Evolutionary conservation across 805 yeast genomes (phyloP).

Genomic region (Lachancea kluyveri): DNA sequence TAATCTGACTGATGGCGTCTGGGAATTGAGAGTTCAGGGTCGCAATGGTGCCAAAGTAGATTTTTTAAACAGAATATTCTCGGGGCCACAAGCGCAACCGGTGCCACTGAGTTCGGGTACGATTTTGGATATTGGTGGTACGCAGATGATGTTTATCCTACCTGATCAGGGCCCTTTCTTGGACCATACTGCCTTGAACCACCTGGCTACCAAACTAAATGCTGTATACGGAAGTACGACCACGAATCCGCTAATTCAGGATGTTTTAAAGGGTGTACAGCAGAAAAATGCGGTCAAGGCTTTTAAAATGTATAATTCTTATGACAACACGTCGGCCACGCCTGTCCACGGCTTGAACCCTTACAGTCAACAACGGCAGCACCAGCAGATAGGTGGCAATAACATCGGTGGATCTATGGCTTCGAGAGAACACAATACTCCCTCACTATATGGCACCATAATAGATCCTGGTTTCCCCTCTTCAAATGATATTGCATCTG

Average conservation of each 20-base stretch:
- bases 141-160: constrained; percentile 97
- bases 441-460: constrained; percentile 10
- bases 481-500: constrained; percentile 33
- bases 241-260: constrained; percentile 12
- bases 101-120: constrained; percentile 78
- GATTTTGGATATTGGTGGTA: constrained; percentile 89
- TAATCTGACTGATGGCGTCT: constrained; percentile 63
- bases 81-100: constrained; percentile 41
- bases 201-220: constrained; percentile 29
- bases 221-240: constrained; percentile 19
- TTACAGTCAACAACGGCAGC: neutral
- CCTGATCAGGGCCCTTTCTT: constrained; percentile 82
- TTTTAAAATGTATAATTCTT: constrained; percentile 25
- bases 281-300: constrained; percentile 25
- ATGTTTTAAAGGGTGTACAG: constrained; percentile 10
- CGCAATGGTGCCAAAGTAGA: constrained; percentile 93
- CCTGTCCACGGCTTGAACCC: too few species aligned
- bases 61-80: constrained; percentile 41
- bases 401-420: neutral
- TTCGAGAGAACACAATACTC: too few species aligned
- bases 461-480: constrained; percentile 10
- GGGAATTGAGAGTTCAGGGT: constrained; percentile 84
- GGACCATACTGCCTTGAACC: constrained; percentile 34
- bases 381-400: constrained; percentile 5
- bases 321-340: constrained; percentile 6